Conservation (phyloP, 2,329 filamentous ascomycete species). For the Epichloe hybrida region DNA sequence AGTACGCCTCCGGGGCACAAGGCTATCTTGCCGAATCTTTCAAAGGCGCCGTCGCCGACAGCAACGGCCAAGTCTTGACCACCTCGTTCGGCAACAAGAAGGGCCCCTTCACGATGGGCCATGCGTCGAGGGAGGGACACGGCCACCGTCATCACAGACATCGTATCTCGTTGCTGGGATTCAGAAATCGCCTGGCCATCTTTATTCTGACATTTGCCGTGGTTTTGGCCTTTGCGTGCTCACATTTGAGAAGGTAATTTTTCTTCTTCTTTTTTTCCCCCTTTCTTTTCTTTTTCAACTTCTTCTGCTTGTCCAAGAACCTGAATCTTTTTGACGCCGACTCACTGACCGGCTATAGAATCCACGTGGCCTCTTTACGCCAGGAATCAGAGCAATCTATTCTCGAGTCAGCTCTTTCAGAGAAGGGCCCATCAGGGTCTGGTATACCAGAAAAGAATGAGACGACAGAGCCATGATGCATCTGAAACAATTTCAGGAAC, state of each 20-base stretch:
- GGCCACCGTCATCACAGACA: neutral
- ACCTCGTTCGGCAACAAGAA: constrained; percentile 1
- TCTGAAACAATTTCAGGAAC: neutral
- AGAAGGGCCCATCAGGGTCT: neutral
- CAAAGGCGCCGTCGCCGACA: constrained; percentile 7
- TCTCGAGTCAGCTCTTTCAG: neutral
- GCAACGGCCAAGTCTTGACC: constrained; percentile 9
- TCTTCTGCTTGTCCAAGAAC: no score
- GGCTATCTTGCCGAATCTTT: constrained; percentile 4
- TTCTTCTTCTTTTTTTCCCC: neutral
- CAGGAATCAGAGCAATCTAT: neutral
- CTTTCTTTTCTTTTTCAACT: neutral
- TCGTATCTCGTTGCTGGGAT: constrained; percentile 3
- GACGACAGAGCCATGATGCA: neutral
- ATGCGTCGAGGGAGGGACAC: neutral
- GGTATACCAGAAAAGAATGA: neutral
- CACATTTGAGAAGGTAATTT: constrained; percentile 9
- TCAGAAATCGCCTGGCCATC: constrained; percentile 8
- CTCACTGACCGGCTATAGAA: neutral
- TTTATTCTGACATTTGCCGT: constrained; percentile 9
- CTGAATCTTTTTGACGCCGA: neutral
- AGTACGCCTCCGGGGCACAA: constrained; percentile 6
- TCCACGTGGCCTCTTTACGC: constrained; percentile 1
- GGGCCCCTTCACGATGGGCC: neutral
- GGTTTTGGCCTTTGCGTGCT: constrained; percentile 7